A percentile compares a stretch with the other conserved stretches of the same genome.
Conservation (phyloP, 202 grass and related monocot species). For the Thinopyrum obtusiflorum region DNA sequence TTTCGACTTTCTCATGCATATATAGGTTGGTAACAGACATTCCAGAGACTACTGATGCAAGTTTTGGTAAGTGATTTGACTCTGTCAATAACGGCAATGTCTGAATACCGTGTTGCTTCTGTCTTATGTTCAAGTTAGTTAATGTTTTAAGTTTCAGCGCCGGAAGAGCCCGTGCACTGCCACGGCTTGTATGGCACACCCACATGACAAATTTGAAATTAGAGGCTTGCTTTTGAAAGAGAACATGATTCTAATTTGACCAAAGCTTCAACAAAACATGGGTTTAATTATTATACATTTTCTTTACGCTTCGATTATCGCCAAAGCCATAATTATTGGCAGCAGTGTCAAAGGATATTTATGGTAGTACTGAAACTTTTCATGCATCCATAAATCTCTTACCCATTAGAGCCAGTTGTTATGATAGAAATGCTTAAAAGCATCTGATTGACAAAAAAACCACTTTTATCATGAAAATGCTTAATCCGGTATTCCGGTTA, state of each 20-base stretch:
- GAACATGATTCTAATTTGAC: constrained; percentile 17
- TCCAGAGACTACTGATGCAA: constrained; percentile 83
- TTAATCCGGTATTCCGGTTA: background rate
- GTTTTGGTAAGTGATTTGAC: constrained; percentile 66
- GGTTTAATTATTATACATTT: background rate
- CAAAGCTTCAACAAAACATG: background rate
- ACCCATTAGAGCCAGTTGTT: background rate
- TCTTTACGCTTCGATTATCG: background rate
- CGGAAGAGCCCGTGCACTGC: background rate
- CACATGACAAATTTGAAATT: background rate
- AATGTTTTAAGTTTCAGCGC: constrained; percentile 1
- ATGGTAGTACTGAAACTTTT: background rate
- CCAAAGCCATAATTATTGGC: constrained; percentile 4
- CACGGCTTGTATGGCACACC: background rate
- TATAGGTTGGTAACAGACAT: constrained; percentile 97
- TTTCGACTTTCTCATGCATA: constrained; percentile 33
- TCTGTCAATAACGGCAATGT: background rate
- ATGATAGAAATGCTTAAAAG: too few species aligned
- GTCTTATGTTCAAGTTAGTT: background rate
- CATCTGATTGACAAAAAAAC: background rate
- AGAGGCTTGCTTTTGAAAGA: constrained; percentile 10
- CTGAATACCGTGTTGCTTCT: background rate
- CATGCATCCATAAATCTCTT: background rate
- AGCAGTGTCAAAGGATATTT: constrained; percentile 4
- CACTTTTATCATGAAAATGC: background rate